These are phyloP conservation scores for Phytophthora sp. DNA, from an alignment of 352 stramenopile genomes.

Conservation along the genomic window DNA sequence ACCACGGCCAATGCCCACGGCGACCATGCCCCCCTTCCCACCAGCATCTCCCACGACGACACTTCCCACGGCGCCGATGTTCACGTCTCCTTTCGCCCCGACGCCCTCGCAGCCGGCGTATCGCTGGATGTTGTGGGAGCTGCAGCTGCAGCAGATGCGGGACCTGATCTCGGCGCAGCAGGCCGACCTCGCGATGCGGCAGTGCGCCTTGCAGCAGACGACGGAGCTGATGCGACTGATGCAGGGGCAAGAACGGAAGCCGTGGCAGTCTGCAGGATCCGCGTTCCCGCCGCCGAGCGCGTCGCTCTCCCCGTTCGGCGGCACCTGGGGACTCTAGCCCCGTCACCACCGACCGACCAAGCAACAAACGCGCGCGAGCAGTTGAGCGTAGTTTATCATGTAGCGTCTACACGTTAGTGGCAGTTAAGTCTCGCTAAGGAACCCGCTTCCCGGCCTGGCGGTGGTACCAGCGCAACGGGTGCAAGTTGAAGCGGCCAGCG, in stretches of 20 bases:
- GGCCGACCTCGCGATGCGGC: slow-evolving; percentile 17
- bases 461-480: no score
- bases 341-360: neutral
- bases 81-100: slow-evolving; percentile 5
- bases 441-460: no score
- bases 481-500: slow-evolving; percentile 18
- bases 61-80: neutral
- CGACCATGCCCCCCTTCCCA: neutral
- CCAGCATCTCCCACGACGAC: neutral
- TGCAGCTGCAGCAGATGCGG: slow-evolving; percentile 24
- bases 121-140: slow-evolving; percentile 23
- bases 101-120: slow-evolving; percentile 8
- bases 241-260: slow-evolving; percentile 10
- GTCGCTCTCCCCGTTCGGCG: neutral
- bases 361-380: neutral
- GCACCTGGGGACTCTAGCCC: slow-evolving; percentile 1
- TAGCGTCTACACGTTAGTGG: no score
- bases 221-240: slow-evolving; percentile 24
- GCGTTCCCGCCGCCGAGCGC: slow-evolving; percentile 2
- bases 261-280: neutral
- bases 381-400: neutral
- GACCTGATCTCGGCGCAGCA: slow-evolving; percentile 23
- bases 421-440: no score
- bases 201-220: slow-evolving; percentile 21
- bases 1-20: neutral